phyloP scores from a whole-genome alignment of 108 stramenopile genomes.

The Skeletonema grethae region DNA sequence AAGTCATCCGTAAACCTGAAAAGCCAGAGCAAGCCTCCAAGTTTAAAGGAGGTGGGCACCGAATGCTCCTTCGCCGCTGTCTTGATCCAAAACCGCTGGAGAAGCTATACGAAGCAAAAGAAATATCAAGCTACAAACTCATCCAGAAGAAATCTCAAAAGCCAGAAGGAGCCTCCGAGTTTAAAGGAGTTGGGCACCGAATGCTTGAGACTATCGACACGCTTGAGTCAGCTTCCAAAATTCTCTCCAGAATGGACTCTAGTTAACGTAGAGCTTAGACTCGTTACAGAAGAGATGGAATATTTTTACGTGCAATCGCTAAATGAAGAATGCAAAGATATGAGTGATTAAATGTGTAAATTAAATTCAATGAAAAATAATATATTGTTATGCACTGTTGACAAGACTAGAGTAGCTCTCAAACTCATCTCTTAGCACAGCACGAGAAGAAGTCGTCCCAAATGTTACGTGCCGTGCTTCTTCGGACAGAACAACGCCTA shows the following conservation, averaged over 20 bases:
- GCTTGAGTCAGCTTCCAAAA: constrained; percentile 20
- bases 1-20: neutral
- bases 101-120: neutral
- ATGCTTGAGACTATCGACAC: constrained; percentile 11
- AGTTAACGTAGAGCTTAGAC: constrained; percentile 21
- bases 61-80: constrained; percentile 16
- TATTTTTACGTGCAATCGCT: constrained; percentile 11
- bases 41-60: constrained; percentile 9
- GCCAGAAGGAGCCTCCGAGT: neutral
- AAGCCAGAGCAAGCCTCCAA: neutral
- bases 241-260: constrained; percentile 30
- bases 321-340: neutral
- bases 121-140: neutral
- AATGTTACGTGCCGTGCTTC: constrained; percentile 22
- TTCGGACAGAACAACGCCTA: constrained; percentile 32
- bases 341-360: neutral
- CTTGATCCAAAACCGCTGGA: constrained; percentile 4
- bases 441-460: neutral
- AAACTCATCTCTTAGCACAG: constrained; percentile 49
- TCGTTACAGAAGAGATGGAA: constrained; percentile 23
- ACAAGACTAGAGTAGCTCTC: constrained; percentile 53
- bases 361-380: neutral
- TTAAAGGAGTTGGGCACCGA: constrained; percentile 17
- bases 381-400: constrained; percentile 15
- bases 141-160: neutral